These are phyloP conservation scores for Pythium dissimile DNA, from an alignment of 352 stramenopile genomes.

Conservation along the genomic window DNA sequence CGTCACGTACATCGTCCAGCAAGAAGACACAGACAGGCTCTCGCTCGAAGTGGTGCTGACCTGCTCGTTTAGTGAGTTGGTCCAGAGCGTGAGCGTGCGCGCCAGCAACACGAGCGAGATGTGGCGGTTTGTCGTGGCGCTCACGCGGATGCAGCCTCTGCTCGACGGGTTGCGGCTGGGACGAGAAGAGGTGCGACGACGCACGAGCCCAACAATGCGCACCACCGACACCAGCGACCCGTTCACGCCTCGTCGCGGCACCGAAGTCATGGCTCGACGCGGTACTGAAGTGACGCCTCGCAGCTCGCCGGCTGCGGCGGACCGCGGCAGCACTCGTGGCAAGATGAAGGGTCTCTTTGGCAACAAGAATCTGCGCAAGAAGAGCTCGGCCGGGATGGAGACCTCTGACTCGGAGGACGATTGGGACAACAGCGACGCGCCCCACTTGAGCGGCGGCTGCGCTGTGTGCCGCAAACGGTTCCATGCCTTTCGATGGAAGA, in stretches of 20 bases:
- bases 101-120: constrained; percentile 45
- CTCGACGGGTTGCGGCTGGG: constrained; percentile 27
- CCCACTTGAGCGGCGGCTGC: constrained; percentile 31
- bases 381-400: constrained; percentile 10
- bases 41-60: constrained; percentile 64
- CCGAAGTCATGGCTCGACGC: constrained; percentile 7
- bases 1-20: constrained; percentile 74
- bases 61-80: constrained; percentile 20
- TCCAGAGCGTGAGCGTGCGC: constrained; percentile 19
- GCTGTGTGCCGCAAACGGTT: constrained; percentile 60
- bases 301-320: neutral
- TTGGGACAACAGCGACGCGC: constrained; percentile 21
- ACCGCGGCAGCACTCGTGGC: constrained; percentile 15
- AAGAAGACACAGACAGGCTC: constrained; percentile 31
- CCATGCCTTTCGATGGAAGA: constrained; percentile 74
- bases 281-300: neutral
- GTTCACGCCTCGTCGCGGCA: constrained; percentile 6
- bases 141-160: constrained; percentile 56
- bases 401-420: constrained; percentile 25
- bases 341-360: constrained; percentile 18
- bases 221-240: neutral
- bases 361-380: constrained; percentile 15
- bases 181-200: constrained; percentile 28
- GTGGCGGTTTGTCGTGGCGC: constrained; percentile 47
- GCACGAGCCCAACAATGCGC: neutral